Evolutionary conservation across 2,329 filamentous ascomycete genomes (phyloP).

Genomic region (Endoconidiophora laricicola): DNA sequence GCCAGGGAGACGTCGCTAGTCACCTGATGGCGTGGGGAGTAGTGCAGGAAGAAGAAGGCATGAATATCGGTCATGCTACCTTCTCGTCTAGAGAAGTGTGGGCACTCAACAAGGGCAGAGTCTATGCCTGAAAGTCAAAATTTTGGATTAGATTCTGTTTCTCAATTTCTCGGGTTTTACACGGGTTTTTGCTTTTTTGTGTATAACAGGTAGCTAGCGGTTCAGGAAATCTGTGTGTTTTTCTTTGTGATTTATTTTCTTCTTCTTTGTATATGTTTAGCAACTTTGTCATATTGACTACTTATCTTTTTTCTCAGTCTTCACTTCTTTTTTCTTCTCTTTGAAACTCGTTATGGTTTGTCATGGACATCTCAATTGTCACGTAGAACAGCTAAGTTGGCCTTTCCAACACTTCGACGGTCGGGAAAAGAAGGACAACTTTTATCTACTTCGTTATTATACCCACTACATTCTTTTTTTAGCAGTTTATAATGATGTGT

Average conservation of each 20-base stretch:
- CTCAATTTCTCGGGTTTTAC: neutral
- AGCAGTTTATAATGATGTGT: too few relatives aligned
- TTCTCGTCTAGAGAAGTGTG: slow-evolving; percentile 25
- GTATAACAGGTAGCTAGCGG: neutral
- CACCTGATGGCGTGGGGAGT: slow-evolving; percentile 30
- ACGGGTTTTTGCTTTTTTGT: neutral
- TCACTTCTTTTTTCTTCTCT: too few relatives aligned
- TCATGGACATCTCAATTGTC: too few relatives aligned
- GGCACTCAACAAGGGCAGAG: slow-evolving; percentile 21
- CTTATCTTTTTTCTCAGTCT: too few relatives aligned
- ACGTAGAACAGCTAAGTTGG: too few relatives aligned
- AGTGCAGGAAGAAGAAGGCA: slow-evolving; percentile 24
- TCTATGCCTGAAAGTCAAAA: slow-evolving; percentile 21
- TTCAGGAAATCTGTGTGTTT: neutral
- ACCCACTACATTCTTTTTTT: too few relatives aligned
- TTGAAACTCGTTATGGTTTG: too few relatives aligned
- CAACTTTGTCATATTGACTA: too few relatives aligned
- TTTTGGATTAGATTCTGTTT: slow-evolving; percentile 4
- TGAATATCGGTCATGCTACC: slow-evolving; percentile 26
- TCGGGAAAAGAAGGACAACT: too few relatives aligned
- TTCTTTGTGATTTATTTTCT: neutral
- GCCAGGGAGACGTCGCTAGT: slow-evolving; percentile 19
- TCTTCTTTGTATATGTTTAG: neutral
- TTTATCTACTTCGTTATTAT: too few relatives aligned
- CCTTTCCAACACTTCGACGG: too few relatives aligned